Evolutionary conservation across 73 alveolate genomes (phyloP).

Genomic region (Tetrahymena thermophila): DNA sequence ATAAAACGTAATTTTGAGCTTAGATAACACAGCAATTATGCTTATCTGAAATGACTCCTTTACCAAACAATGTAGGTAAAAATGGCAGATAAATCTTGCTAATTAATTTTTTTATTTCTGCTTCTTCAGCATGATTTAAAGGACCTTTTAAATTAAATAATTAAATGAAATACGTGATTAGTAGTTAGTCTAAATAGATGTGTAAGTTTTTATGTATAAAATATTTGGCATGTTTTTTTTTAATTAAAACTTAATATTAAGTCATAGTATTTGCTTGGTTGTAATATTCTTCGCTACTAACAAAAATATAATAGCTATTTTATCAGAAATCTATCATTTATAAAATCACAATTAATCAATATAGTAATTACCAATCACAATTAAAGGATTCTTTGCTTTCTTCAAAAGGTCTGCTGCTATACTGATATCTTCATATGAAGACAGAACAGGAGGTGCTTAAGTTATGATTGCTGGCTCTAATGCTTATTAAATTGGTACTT

Average conservation of each 20-base stretch:
- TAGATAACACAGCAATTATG: conserved; percentile 50
- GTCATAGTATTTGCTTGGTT: background rate
- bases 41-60: conserved; percentile 74
- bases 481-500: conserved; percentile 28
- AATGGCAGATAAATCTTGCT: conserved; percentile 60
- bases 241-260: too few relatives aligned
- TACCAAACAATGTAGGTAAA: conserved; percentile 83
- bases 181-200: too few relatives aligned
- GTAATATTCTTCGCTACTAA: background rate
- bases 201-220: background rate
- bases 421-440: conserved; percentile 11
- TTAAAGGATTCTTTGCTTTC: conserved; percentile 69
- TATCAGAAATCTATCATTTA: conserved; percentile 14
- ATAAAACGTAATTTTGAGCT: conserved; percentile 70
- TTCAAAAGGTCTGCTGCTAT: conserved; percentile 37
- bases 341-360: background rate
- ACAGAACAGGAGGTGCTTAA: conserved; percentile 40
- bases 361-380: conserved; percentile 67
- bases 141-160: conserved; percentile 47
- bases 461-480: conserved; percentile 10
- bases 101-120: conserved; percentile 54
- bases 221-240: background rate
- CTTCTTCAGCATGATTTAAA: conserved; percentile 48
- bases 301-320: conserved; percentile 46
- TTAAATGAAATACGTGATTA: background rate